Conservation (phyloP, 306 rosid species). For the Styphnolobium japonicum region DNA sequence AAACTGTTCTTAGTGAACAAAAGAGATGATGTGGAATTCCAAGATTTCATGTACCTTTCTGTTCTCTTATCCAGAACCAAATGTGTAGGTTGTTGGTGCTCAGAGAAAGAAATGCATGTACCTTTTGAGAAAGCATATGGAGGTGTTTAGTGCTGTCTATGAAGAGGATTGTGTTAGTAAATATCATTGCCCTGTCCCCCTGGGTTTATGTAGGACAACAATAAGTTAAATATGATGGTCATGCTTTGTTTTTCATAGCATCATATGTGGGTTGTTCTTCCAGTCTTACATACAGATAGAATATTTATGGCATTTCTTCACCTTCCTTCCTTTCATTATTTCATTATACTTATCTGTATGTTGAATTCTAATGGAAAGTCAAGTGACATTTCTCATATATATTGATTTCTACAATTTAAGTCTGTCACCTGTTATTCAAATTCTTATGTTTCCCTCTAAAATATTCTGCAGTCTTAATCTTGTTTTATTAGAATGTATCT, state of each 20-base stretch:
- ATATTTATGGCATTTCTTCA: not conserved
- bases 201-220: not conserved
- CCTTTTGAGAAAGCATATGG: not conserved
- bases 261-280: not conserved
- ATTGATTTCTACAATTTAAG: not conserved
- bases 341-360: not conserved
- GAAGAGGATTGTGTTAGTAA: not conserved
- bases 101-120: not conserved
- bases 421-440: not conserved
- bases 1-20: not conserved
- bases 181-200: not conserved
- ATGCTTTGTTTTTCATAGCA: not conserved
- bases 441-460: constrained; percentile 8
- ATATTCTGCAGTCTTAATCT: constrained; percentile 10
- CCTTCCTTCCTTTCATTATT: not conserved
- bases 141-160: not conserved
- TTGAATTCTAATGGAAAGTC: not conserved
- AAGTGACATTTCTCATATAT: not conserved
- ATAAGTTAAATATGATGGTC: not conserved
- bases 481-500: constrained; percentile 8
- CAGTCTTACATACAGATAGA: not conserved
- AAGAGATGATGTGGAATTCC: not conserved
- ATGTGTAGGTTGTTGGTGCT: not conserved
- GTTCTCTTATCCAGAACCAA: not conserved
- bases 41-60: not conserved